Conservation (phyloP, 192 early-diverging fungal species). For the Diversispora epigaea region DNA sequence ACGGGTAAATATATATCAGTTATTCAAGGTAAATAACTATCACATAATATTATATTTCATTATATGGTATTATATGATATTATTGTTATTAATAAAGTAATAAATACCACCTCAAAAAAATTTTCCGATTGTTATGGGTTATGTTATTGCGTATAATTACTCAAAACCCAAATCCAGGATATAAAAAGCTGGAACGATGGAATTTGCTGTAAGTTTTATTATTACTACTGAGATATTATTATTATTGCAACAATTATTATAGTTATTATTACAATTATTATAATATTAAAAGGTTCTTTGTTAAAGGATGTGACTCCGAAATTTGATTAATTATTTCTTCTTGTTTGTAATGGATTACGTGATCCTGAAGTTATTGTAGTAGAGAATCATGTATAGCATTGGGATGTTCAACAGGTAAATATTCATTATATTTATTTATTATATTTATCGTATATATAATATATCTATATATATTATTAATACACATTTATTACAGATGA, state of each 20-base stretch:
- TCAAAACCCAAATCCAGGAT: conserved; percentile 71
- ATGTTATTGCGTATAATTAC: conserved; percentile 77
- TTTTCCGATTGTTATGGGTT: conserved; percentile 73
- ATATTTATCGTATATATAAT: no score
- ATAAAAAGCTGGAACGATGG: conserved; percentile 84
- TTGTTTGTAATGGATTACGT: conserved; percentile 76
- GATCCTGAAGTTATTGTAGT: conserved; percentile 76
- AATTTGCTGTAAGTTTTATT: conserved; percentile 57
- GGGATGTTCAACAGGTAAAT: conserved; percentile 62
- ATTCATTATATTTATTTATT: not conserved
- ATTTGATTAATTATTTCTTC: conserved; percentile 73
- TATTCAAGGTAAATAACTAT: no score
- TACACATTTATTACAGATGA: conserved; percentile 50
- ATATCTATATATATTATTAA: no score
- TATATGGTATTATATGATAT: conserved; percentile 1
- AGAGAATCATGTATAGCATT: conserved; percentile 87
- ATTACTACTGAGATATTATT: conserved; percentile 1
- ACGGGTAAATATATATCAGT: conserved; percentile 39
- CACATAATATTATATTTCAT: no score
- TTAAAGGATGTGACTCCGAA: conserved; percentile 80
- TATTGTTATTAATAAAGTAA: conserved; percentile 43
- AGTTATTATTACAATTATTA: not conserved
- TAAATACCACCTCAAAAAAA: conserved; percentile 88
- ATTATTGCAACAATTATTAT: not conserved
- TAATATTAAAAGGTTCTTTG: conserved; percentile 54